phyloP scores from a whole-genome alignment of 768 basidiomycete species.

The Hysterangium stoloniferum region DNA sequence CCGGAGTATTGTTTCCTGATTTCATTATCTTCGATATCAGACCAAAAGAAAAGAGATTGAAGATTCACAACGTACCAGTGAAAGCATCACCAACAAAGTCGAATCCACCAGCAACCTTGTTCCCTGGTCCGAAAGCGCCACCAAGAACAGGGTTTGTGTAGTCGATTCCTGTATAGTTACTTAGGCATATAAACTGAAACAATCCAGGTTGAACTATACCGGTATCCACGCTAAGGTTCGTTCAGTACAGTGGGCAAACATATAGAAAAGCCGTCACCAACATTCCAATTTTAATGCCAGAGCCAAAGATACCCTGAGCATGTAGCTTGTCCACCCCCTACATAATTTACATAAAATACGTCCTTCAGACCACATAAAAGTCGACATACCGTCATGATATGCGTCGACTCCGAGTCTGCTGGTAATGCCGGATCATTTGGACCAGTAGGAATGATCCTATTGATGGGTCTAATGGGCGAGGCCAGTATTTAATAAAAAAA shows the following conservation, averaged over 20 bases:
- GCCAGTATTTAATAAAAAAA: background rate
- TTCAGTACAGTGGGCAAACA: background rate
- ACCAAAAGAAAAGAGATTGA: background rate
- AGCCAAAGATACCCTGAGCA: conserved; percentile 51
- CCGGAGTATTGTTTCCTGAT: conserved; percentile 38
- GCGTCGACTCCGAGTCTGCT: conserved; percentile 42
- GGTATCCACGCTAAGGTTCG: conserved; percentile 36
- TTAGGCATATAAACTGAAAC: background rate
- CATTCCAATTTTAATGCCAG: conserved; percentile 63
- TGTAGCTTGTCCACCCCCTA: conserved; percentile 64
- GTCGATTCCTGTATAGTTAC: conserved; percentile 34
- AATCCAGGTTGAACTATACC: conserved; percentile 12
- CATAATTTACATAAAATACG: background rate
- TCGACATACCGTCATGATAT: conserved; percentile 42
- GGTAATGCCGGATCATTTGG: conserved; percentile 35
- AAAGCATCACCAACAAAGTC: conserved; percentile 54
- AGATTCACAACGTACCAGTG: conserved; percentile 27
- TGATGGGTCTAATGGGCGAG: conserved; percentile 45
- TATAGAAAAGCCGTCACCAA: conserved; percentile 23
- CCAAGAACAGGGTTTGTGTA: conserved; percentile 51
- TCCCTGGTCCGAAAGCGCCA: conserved; percentile 45
- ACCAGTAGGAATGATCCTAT: conserved; percentile 32
- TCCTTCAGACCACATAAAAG: background rate
- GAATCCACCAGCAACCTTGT: conserved; percentile 44
- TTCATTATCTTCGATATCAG: too few relatives aligned